phyloP scores from a whole-genome alignment of 179 eudicot species.

The Silene vulgaris region DNA sequence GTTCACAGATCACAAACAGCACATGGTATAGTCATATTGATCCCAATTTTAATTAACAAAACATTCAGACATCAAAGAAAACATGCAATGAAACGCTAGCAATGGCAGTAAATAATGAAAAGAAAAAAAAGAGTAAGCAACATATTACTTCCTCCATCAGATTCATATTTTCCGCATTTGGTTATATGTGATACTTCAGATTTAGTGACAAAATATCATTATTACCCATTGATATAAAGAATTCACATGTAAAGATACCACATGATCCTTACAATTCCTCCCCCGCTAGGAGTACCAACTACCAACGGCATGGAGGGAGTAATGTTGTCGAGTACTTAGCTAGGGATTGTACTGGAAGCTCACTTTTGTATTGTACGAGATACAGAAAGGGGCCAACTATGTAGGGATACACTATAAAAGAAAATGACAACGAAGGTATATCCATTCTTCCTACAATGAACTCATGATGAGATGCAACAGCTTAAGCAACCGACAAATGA shows the following conservation, averaged over 20 bases:
- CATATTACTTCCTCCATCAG: neutral
- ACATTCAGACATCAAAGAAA: slow-evolving; percentile 5
- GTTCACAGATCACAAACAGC: slow-evolving; percentile 21
- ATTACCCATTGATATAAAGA: neutral
- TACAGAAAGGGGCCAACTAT: no score
- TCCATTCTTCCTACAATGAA: neutral
- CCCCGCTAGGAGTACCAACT: neutral
- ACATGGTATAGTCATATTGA: slow-evolving; percentile 4
- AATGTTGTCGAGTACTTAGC: no score
- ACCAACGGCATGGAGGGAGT: neutral
- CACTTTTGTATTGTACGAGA: no score
- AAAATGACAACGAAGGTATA: neutral
- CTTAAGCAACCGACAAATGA: neutral
- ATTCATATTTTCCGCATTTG: no score
- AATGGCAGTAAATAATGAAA: neutral
- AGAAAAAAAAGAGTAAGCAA: neutral
- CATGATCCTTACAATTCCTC: neutral
- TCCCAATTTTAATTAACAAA: slow-evolving; percentile 2
- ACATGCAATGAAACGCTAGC: neutral
- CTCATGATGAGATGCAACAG: slow-evolving; percentile 4
- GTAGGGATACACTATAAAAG: no score
- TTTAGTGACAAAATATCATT: neutral
- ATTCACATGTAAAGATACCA: neutral
- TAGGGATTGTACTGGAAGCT: no score
- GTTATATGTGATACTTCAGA: neutral